A percentile compares a stretch with the other conserved stretches of the same genome.
phyloP scores from a whole-genome alignment of 345 rosid species.

The Noccaea bulbosa region DNA sequence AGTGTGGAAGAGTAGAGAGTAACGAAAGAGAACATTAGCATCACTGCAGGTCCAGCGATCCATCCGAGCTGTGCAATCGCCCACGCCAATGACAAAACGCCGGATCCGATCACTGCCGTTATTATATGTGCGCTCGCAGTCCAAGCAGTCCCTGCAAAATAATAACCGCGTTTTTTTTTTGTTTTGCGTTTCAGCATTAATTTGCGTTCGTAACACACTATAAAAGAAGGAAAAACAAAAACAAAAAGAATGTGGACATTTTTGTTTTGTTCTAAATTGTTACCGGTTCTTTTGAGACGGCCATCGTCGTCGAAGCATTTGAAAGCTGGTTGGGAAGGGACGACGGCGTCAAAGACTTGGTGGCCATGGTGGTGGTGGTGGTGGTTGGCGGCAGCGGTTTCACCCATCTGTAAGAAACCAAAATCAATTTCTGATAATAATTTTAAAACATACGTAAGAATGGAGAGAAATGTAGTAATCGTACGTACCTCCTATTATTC shows the following conservation, averaged over 20 bases:
- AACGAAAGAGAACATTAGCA: constrained; percentile 71
- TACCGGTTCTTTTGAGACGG: constrained; percentile 70
- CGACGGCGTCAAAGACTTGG: constrained; percentile 46
- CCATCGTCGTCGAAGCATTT: constrained; percentile 78
- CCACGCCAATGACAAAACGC: constrained; percentile 88
- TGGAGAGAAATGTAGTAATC: constrained; percentile 22
- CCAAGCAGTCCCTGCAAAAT: constrained; percentile 65
- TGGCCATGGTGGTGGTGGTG: constrained; percentile 44
- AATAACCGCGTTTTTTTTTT: neutral
- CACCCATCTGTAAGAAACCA: constrained; percentile 51
- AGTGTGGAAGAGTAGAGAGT: constrained; percentile 74
- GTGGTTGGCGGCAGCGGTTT: constrained; percentile 51
- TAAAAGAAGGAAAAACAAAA: neutral
- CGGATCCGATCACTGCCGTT: constrained; percentile 88
- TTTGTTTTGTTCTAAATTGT: neutral
- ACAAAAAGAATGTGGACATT: neutral
- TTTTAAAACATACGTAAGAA: neutral
- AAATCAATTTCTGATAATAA: neutral
- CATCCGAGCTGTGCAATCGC: constrained; percentile 89
- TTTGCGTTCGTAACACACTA: neutral
- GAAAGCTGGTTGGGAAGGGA: constrained; percentile 47
- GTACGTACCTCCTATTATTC: constrained; percentile 47
- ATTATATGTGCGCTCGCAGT: constrained; percentile 85
- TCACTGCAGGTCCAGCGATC: constrained; percentile 79
- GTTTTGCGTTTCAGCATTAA: constrained; percentile 22